Conservation (phyloP, 441 rosid species). For the Melastoma candidum region DNA sequence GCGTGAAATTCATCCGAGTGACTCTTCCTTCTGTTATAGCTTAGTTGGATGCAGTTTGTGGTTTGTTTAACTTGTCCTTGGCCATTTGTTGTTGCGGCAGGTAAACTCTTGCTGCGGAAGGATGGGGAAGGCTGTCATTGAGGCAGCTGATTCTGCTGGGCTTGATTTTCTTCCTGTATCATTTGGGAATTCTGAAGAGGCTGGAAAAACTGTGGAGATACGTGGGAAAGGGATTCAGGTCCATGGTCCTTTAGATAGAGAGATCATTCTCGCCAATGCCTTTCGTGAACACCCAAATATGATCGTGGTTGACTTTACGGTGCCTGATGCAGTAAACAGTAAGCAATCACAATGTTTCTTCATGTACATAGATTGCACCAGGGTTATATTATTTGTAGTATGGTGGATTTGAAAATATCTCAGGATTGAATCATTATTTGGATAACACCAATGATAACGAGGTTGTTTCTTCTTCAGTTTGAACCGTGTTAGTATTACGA, state of each 20-base stretch:
- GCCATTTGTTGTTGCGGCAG: constrained; percentile 22
- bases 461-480: too few species aligned
- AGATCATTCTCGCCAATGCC: constrained; percentile 48
- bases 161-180: constrained; percentile 64
- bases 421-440: too few species aligned
- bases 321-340: constrained; percentile 83
- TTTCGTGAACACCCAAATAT: constrained; percentile 49
- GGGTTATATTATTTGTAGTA: too few species aligned
- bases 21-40: too few species aligned
- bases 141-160: constrained; percentile 80
- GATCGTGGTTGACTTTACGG: constrained; percentile 74
- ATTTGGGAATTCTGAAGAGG: constrained; percentile 58
- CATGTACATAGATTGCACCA: too few species aligned
- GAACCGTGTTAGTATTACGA: too few species aligned
- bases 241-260: constrained; percentile 69
- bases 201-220: constrained; percentile 46
- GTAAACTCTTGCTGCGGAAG: constrained; percentile 79
- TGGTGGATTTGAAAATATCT: too few species aligned
- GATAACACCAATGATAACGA: too few species aligned
- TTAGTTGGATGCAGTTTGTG: not conserved
- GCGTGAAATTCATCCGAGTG: too few species aligned
- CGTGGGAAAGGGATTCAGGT: constrained; percentile 62
- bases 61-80: not conserved
- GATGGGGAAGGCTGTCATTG: constrained; percentile 81
- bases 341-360: constrained; percentile 1